Percentiles rank a stretch among this genome's conserved stretches.
Evolutionary conservation across 192 early-diverging fungal genomes (phyloP).

Genomic region (Diversispora epigaea): DNA sequence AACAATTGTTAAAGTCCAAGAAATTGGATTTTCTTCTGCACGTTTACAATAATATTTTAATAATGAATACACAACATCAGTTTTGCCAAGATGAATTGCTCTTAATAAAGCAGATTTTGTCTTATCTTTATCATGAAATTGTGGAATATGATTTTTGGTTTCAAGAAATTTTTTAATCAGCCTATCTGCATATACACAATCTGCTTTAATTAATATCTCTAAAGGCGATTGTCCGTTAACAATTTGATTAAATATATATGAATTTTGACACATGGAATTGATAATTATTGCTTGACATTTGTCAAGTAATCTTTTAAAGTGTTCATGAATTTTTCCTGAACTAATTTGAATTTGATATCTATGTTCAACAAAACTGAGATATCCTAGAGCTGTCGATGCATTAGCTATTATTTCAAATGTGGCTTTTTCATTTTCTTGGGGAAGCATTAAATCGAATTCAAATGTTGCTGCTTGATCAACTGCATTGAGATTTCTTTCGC

Average conservation of each 20-base stretch:
- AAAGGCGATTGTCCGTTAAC: constrained; percentile 17
- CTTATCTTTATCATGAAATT: constrained; percentile 4
- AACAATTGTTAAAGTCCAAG: constrained; percentile 19
- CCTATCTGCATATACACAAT: constrained; percentile 16
- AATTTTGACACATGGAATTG: background rate
- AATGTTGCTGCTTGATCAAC: background rate
- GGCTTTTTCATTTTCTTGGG: constrained; percentile 1
- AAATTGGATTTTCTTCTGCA: constrained; percentile 10
- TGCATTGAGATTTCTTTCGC: too few relatives aligned
- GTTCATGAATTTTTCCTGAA: background rate
- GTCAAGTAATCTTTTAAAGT: background rate
- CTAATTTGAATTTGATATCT: constrained; percentile 17
- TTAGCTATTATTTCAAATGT: constrained; percentile 3
- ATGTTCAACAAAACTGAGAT: background rate
- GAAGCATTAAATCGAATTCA: background rate
- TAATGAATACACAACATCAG: constrained; percentile 14
- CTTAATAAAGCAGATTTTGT: constrained; percentile 16
- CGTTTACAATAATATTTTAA: constrained; percentile 14
- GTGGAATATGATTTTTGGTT: constrained; percentile 18
- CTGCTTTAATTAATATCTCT: constrained; percentile 13
- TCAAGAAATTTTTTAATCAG: constrained; percentile 5
- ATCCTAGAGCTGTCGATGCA: background rate
- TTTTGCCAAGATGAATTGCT: constrained; percentile 14
- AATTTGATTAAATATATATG: constrained; percentile 20
- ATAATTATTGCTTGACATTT: background rate